Percentiles rank a stretch among this genome's conserved stretches.
phyloP scores from a whole-genome alignment of 495 filamentous ascomycete species.

The Trichoderma gamsii region DNA sequence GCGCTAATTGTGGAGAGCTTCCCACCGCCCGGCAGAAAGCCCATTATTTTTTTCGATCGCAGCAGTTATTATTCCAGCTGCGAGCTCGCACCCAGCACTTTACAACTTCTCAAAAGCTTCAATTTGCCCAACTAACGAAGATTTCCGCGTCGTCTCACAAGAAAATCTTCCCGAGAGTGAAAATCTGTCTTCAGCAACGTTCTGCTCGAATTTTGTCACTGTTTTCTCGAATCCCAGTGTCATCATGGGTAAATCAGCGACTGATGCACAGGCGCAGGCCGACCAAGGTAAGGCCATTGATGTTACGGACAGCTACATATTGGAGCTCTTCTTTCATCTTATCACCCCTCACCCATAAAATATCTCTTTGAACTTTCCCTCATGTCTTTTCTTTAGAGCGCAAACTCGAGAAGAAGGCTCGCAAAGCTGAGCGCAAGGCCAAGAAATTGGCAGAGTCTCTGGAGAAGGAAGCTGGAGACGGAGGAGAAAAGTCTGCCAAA shows the following conservation, averaged over 20 bases:
- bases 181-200: background rate
- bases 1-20: background rate
- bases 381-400: background rate
- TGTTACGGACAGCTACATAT: background rate
- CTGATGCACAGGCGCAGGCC: background rate
- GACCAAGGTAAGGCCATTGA: background rate
- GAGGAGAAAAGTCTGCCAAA: background rate
- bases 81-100: background rate
- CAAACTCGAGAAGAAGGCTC: background rate
- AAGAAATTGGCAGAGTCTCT: background rate
- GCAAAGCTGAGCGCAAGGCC: background rate
- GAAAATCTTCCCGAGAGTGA: background rate
- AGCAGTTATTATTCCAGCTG: background rate
- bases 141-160: background rate
- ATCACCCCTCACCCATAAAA: background rate
- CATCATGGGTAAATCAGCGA: background rate
- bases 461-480: background rate
- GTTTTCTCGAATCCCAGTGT: background rate
- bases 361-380: background rate
- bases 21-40: constrained; percentile 16
- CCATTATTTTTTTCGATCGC: background rate
- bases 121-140: background rate
- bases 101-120: background rate
- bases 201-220: background rate
- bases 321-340: background rate